Conservation (phyloP, 257 asterid genomes). For the Handroanthus guayacan region DNA sequence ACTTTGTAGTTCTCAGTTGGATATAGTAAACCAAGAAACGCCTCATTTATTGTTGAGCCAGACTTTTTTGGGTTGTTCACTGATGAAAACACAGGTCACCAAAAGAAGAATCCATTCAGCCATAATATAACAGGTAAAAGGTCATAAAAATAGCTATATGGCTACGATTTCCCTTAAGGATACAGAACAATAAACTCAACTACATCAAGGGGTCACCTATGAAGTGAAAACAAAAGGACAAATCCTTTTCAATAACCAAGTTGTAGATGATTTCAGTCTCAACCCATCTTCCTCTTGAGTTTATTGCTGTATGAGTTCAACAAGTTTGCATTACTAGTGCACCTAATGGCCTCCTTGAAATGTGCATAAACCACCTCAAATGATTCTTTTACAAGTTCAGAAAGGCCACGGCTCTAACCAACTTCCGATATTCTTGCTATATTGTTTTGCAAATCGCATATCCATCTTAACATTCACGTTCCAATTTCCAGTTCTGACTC, state of each 20-base stretch:
- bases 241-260: slow-evolving; percentile 13
- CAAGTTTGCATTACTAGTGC: neutral
- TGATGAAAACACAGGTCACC: slow-evolving; percentile 46
- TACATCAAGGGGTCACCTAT: no score
- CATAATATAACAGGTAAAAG: slow-evolving; percentile 12
- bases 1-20: slow-evolving; percentile 99
- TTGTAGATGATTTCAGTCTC: neutral
- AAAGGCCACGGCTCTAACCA: no score
- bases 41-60: slow-evolving; percentile 83
- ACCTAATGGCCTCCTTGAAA: slow-evolving; percentile 1
- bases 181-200: slow-evolving; percentile 3
- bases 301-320: neutral
- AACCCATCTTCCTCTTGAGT: neutral
- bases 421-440: no score
- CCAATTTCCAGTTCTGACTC: no score
- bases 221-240: neutral
- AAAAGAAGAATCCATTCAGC: slow-evolving; percentile 6
- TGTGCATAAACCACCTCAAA: neutral
- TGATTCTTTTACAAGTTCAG: neutral
- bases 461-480: neutral
- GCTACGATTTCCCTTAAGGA: slow-evolving; percentile 13
- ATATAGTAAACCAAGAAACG: slow-evolving; percentile 95
- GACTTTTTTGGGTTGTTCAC: slow-evolving; percentile 99
- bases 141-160: neutral
- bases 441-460: no score